A percentile compares a stretch with the other conserved stretches of the same genome.
phyloP scores from a whole-genome alignment of 176 grass and related monocot genomes.

The Eremochloa ophiuroides region DNA sequence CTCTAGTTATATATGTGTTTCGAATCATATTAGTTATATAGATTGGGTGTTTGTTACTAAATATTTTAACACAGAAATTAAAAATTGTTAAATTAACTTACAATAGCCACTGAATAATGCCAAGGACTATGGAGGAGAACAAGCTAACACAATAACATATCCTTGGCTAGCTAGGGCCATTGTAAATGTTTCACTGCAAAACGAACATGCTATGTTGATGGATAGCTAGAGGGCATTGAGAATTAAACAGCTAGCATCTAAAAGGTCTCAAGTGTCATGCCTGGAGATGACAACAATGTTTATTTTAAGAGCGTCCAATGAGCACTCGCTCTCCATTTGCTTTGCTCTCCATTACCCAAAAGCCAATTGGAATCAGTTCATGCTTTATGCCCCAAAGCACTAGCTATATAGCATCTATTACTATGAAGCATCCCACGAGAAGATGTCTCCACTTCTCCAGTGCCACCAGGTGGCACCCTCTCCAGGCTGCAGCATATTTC shows the following conservation, averaged over 20 bases:
- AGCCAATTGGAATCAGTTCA: constrained; percentile 59
- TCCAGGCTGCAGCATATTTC: constrained; percentile 18
- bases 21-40: constrained; percentile 6
- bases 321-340: not conserved
- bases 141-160: constrained; percentile 24
- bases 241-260: no score
- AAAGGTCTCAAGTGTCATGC: not conserved
- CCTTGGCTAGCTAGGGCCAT: not conserved
- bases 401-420: constrained; percentile 44
- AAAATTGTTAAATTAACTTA: not conserved
- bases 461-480: constrained; percentile 51
- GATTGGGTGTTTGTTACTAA: not conserved
- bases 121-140: constrained; percentile 1
- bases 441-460: constrained; percentile 49
- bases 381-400: constrained; percentile 81
- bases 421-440: constrained; percentile 71
- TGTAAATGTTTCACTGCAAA: no score
- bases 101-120: constrained; percentile 5
- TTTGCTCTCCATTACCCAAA: constrained; percentile 50
- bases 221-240: no score
- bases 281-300: constrained; percentile 35
- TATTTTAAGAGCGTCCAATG: constrained; percentile 38
- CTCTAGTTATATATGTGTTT: constrained; percentile 5
- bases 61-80: not conserved
- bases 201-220: no score